Base-by-base conservation (phyloP, 208 protist genomes). In the Crithidia acanthocephali region DNA sequence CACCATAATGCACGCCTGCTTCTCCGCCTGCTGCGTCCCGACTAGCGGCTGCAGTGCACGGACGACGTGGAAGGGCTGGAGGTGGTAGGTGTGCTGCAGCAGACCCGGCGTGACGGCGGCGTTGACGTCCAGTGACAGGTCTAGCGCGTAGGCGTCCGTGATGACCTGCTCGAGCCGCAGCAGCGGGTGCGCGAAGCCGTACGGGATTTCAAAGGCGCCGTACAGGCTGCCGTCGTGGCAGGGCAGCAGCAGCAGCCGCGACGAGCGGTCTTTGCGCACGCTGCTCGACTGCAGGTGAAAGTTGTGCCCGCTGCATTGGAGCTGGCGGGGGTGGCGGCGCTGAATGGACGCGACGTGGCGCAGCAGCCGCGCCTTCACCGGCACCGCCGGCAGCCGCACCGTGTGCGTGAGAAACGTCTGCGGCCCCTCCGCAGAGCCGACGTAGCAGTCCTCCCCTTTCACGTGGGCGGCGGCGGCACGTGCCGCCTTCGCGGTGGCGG, bases 201-300 rank as follows among this genome's bases (percentile, higher is more conserved):
- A 85, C 13, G 86, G 85, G 25, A 90, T 48, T 62, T 84, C 81
- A 47, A 67, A 68, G n/a, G 80, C 83, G 25, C 64, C 64, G 67
- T 77, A 84, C 37, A 95, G 80, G 60, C 80, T 74, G 23, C 90
- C 90, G 59, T 95, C 90, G 13, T 75, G 70, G 53, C 87, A 90
- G 6, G 80, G 80, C 35, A 93, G 37, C 42, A 90, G 59, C 40
- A 90, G 51, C 45, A 74, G 45, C 22, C 65, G 66, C 30, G 76
- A 68, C 47, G 57, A 68, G 61, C 23, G 47, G 37, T 61, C 74
- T 68, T 57, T 79, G 32, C 62, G 74, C 62, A 66, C 56, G 53
- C 77, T 73, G 37, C 67, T 72, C 47, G 57, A 70, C 71, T 76
- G 77, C 65, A 81, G 74, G 42, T 69, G 66, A 13, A 75, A 67